phyloP scores from a whole-genome alignment of 2,329 filamentous ascomycete genomes.

The Talaromyces sp. region DNA sequence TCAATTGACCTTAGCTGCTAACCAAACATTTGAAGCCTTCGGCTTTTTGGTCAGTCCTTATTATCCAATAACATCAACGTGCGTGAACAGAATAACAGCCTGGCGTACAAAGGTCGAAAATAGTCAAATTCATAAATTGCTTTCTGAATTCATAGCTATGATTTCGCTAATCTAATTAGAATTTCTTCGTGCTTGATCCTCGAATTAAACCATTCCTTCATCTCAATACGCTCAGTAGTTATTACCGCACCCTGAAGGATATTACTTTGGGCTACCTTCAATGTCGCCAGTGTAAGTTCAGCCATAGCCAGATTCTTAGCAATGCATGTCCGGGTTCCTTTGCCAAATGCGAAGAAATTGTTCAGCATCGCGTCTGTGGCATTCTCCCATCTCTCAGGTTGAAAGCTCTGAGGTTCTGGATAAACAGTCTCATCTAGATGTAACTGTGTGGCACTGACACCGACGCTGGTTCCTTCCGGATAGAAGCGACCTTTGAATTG shows the following conservation, averaged over 20 bases:
- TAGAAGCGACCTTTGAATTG: constrained; percentile 35
- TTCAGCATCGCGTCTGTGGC: constrained; percentile 36
- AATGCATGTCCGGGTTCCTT: constrained; percentile 47
- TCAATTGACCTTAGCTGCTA: no score
- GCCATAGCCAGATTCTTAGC: constrained; percentile 45
- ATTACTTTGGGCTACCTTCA: constrained; percentile 39
- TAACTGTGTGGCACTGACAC: constrained; percentile 42
- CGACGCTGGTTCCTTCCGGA: constrained; percentile 44
- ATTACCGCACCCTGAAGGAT: constrained; percentile 43
- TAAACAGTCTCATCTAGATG: constrained; percentile 43
- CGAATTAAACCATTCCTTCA: constrained; percentile 56
- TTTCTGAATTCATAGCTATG: no score
- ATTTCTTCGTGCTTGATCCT: constrained; percentile 33
- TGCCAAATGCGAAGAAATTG: constrained; percentile 47
- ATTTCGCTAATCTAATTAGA: no score
- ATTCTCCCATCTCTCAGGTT: constrained; percentile 47
- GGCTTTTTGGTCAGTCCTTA: no score
- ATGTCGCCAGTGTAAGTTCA: constrained; percentile 41
- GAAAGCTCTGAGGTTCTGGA: constrained; percentile 38
- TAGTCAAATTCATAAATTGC: no score
- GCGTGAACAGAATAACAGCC: no score
- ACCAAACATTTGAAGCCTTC: no score
- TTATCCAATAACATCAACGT: no score
- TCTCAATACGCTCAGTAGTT: constrained; percentile 42
- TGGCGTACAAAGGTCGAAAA: no score